Evolutionary conservation across 2,329 filamentous ascomycete genomes (phyloP).

Genomic region (Ophiostoma sp.): DNA sequence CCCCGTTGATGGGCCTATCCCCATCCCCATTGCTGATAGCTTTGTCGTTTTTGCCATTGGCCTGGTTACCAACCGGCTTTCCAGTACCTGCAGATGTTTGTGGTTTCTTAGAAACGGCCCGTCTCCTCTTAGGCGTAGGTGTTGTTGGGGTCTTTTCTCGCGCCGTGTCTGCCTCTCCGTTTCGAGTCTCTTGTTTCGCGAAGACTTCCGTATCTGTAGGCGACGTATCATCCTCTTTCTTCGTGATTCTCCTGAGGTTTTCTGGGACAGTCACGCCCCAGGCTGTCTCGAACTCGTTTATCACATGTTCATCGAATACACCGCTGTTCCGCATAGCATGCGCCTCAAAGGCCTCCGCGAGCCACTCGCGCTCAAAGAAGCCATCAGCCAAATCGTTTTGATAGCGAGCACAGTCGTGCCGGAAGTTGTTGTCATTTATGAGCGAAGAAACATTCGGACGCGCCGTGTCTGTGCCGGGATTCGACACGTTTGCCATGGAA

Average conservation of each 20-base stretch:
- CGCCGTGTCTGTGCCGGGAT: slow-evolving; percentile 31
- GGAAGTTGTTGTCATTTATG: slow-evolving; percentile 40
- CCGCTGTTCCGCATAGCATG: slow-evolving; percentile 45
- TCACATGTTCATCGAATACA: slow-evolving; percentile 45
- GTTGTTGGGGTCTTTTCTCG: not conserved
- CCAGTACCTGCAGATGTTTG: not conserved
- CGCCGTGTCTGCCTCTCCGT: not conserved
- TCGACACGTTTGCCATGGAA: slow-evolving; percentile 28
- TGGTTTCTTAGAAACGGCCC: not conserved
- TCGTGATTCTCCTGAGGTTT: not conserved
- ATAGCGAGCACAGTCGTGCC: slow-evolving; percentile 40
- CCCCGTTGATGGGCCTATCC: not conserved
- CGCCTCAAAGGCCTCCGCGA: slow-evolving; percentile 47
- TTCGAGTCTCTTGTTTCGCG: not conserved
- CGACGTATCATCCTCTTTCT: not conserved
- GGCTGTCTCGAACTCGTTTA: slow-evolving; percentile 41
- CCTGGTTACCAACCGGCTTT: not conserved
- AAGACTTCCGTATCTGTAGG: too few species aligned
- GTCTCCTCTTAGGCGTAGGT: not conserved
- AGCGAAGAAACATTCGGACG: slow-evolving; percentile 36
- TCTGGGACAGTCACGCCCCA: slow-evolving; percentile 43
- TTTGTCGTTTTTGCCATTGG: not conserved
- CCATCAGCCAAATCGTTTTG: slow-evolving; percentile 43
- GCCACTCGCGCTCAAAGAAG: slow-evolving; percentile 49
- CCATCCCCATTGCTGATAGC: too few species aligned